A percentile compares a stretch with the other conserved stretches of the same genome.
phyloP scores from a whole-genome alignment of 1,284 basidiomycete species.

The Tylopilus sp. region DNA sequence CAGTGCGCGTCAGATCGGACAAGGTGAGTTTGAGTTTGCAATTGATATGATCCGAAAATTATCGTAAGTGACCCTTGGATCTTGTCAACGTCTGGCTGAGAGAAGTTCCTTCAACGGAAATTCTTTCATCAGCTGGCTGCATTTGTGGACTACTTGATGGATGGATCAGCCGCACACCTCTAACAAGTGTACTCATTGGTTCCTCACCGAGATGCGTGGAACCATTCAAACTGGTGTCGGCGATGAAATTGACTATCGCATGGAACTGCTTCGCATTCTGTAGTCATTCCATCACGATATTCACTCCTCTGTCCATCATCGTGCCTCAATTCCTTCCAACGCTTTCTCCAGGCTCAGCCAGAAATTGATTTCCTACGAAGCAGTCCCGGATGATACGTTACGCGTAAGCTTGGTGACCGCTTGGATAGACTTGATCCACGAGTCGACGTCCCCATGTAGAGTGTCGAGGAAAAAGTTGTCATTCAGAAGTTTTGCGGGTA shows the following conservation, averaged over 20 bases:
- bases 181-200: not conserved
- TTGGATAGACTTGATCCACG: conserved; percentile 99
- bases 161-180: conserved; percentile 13
- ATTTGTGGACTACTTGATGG: conserved; percentile 90
- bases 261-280: conserved; percentile 97
- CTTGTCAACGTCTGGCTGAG: conserved; percentile 96
- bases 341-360: conserved; percentile 97
- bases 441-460: conserved; percentile 94
- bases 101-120: conserved; percentile 97
- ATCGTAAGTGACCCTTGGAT: conserved; percentile 89
- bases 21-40: conserved; percentile 97
- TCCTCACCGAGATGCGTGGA: conserved; percentile 85
- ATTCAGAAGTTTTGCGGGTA: conserved; percentile 80
- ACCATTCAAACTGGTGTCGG: conserved; percentile 96
- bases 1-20: conserved; percentile 94
- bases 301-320: conserved; percentile 92
- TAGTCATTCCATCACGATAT: conserved; percentile 95
- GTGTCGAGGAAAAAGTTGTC: conserved; percentile 96
- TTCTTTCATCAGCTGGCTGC: conserved; percentile 99
- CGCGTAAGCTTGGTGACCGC: conserved; percentile 94
- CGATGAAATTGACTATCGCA: conserved; percentile 97
- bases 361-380: conserved; percentile 99
- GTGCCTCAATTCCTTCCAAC: conserved; percentile 90
- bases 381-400: conserved; percentile 95
- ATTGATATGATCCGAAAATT: conserved; percentile 95